Percentiles rank a stretch among this genome's conserved stretches.
Conservation (phyloP, 2,329 filamentous ascomycete species). For the Sclerotiophoma versabilis region DNA sequence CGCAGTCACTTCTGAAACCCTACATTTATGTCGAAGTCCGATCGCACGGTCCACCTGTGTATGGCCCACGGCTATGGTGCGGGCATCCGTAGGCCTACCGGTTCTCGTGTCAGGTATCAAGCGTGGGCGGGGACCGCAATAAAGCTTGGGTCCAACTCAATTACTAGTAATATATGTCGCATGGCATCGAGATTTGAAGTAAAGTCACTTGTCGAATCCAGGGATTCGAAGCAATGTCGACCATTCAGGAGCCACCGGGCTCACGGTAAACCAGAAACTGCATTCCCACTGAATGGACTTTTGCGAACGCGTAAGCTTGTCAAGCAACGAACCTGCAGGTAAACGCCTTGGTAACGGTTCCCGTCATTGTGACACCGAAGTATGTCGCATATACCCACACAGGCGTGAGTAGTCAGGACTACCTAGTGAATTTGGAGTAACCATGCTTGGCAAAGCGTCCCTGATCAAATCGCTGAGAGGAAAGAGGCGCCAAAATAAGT, state of each 20-base stretch:
- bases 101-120: conserved; percentile 10
- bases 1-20: conserved; percentile 8
- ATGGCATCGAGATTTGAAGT: neutral
- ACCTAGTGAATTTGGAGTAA: conserved; percentile 5
- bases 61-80: conserved; percentile 22
- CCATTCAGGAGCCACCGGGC: conserved; percentile 3
- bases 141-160: neutral
- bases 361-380: conserved; percentile 23
- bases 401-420: conserved; percentile 3
- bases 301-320: conserved; percentile 38
- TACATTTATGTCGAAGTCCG: conserved; percentile 20
- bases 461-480: neutral
- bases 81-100: conserved; percentile 26
- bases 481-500: neutral
- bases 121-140: neutral
- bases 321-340: conserved; percentile 32
- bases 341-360: conserved; percentile 22
- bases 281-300: neutral
- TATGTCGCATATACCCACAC: conserved; percentile 13
- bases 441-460: conserved; percentile 1
- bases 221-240: neutral
- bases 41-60: conserved; percentile 26
- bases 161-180: neutral
- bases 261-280: neutral
- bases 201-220: neutral